Evolutionary conservation across 768 basidiomycete genomes (phyloP).

Genomic region (Chiua virens): DNA sequence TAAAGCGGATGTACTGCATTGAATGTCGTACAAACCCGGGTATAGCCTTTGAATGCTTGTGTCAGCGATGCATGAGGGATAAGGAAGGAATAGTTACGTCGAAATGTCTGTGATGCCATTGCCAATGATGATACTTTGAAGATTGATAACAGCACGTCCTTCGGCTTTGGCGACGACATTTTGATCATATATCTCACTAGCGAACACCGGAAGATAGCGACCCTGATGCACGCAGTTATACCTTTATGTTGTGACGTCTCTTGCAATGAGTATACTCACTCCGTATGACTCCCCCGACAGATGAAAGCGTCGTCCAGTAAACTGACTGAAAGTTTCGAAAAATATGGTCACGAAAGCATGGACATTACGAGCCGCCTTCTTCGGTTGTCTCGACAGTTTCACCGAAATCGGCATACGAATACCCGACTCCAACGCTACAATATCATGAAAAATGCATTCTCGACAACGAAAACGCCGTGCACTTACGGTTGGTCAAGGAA

Average conservation of each 20-base stretch:
- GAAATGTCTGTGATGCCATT: slow-evolving; percentile 63
- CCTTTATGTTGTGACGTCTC: too few relatives aligned
- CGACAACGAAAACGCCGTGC: background rate
- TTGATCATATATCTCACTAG: slow-evolving; percentile 44
- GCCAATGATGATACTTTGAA: slow-evolving; percentile 46
- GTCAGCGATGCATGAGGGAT: background rate
- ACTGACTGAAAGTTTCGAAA: slow-evolving; percentile 67
- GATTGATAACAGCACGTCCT: slow-evolving; percentile 48
- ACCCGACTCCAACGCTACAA: slow-evolving; percentile 44
- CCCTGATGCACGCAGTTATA: slow-evolving; percentile 32
- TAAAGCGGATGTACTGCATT: slow-evolving; percentile 51
- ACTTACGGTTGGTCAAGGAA: slow-evolving; percentile 65
- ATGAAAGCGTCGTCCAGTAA: slow-evolving; percentile 61
- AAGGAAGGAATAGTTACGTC: slow-evolving; percentile 35
- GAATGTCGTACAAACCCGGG: slow-evolving; percentile 46
- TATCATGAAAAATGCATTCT: background rate
- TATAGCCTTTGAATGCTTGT: slow-evolving; percentile 31
- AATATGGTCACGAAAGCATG: slow-evolving; percentile 68
- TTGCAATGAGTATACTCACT: slow-evolving; percentile 21
- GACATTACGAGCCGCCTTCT: slow-evolving; percentile 63
- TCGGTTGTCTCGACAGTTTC: slow-evolving; percentile 43
- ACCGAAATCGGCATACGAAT: slow-evolving; percentile 41
- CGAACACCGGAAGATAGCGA: slow-evolving; percentile 47
- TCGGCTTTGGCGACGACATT: slow-evolving; percentile 38
- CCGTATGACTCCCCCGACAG: slow-evolving; percentile 56